Conservation (phyloP, 495 filamentous ascomycete genomes). For the Neurospora intermedia region DNA sequence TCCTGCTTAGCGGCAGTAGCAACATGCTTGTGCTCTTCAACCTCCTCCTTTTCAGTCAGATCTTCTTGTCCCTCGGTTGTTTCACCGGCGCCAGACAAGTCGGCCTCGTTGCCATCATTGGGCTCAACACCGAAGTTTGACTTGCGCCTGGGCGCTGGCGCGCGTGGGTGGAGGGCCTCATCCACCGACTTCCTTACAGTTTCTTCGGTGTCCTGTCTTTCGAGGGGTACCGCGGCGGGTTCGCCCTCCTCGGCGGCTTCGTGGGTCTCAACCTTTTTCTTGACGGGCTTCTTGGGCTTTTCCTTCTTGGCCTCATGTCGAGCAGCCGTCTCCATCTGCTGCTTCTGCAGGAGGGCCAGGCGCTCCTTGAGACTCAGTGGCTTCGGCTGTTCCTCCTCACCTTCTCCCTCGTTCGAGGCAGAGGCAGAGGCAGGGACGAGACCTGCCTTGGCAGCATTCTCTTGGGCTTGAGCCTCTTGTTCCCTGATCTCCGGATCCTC, state of each 20-base stretch:
- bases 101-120: conserved; percentile 76
- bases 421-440: conserved; percentile 31
- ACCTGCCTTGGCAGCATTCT: conserved; percentile 49
- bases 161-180: conserved; percentile 32
- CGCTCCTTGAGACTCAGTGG: conserved; percentile 87
- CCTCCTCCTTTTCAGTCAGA: conserved; percentile 62
- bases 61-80: conserved; percentile 73
- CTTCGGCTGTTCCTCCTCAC: conserved; percentile 68
- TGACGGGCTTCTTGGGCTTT: conserved; percentile 71
- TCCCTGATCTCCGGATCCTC: conserved; percentile 78
- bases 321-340: conserved; percentile 77
- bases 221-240: conserved; percentile 26
- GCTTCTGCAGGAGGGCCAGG: conserved; percentile 86
- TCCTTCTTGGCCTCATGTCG: conserved; percentile 82
- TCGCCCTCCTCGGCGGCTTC: conserved; percentile 29
- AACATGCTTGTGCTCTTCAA: conserved; percentile 43
- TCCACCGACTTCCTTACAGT: conserved; percentile 49
- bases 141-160: conserved; percentile 35
- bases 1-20: conserved; percentile 26
- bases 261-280: conserved; percentile 61
- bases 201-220: conserved; percentile 42
- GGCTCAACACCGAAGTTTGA: conserved; percentile 44
- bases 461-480: conserved; percentile 45
- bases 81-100: conserved; percentile 79
- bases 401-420: conserved; percentile 28